A percentile compares a stretch with the other conserved stretches of the same genome.
These are phyloP conservation scores for Pseudocercospora fuligena DNA, from an alignment of 2,329 filamentous ascomycete species.

Conservation along the genomic window DNA sequence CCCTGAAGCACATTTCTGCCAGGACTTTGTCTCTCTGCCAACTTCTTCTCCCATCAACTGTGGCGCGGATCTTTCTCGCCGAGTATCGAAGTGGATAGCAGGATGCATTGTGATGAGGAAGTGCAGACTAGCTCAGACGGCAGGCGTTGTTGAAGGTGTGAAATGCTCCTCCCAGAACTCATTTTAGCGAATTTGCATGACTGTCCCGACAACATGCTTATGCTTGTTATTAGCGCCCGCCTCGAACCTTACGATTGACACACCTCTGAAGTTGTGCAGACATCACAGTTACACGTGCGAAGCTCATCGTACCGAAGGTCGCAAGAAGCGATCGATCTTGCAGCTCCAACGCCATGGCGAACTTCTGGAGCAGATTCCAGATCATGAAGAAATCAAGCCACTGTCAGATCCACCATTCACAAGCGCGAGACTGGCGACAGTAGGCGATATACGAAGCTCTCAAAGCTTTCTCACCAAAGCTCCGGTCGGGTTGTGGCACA, in stretches of 20 bases:
- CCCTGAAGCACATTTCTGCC: neutral
- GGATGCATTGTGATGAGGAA: neutral
- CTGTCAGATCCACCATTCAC: neutral
- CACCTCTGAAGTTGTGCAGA: neutral
- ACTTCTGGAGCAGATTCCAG: neutral
- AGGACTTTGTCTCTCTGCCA: neutral
- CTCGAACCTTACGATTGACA: neutral
- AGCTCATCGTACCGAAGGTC: neutral
- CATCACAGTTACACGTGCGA: neutral
- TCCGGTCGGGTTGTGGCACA: neutral
- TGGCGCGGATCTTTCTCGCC: neutral
- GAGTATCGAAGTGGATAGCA: neutral
- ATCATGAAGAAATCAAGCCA: neutral
- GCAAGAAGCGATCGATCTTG: neutral
- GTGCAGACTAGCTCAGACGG: neutral
- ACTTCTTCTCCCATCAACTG: neutral
- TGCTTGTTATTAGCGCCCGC: conserved; percentile 9
- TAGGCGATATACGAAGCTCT: neutral
- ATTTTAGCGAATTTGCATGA: neutral
- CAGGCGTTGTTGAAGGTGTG: neutral
- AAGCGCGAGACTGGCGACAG: neutral
- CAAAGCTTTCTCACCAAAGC: neutral
- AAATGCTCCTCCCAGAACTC: neutral
- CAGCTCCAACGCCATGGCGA: neutral
- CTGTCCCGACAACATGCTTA: neutral